A percentile compares a stretch with the other conserved stretches of the same genome.
phyloP scores from a whole-genome alignment of 495 filamentous ascomycete genomes.

The Neurospora discreta region DNA sequence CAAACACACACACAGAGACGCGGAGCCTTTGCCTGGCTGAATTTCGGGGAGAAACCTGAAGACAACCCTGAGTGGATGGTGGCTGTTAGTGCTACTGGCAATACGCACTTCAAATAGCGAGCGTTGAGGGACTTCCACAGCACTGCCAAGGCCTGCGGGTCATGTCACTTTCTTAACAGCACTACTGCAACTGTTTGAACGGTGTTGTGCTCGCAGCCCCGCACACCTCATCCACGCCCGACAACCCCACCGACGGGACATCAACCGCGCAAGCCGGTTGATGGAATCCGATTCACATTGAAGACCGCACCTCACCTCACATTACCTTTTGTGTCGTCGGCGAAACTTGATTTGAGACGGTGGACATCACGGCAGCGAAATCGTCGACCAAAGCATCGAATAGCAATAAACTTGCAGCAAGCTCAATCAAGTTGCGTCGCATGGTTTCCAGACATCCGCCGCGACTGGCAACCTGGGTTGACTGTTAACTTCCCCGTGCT shows the following conservation, averaged over 20 bases:
- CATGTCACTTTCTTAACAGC: background rate
- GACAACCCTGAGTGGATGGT: background rate
- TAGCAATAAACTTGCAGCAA: background rate
- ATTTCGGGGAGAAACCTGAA: background rate
- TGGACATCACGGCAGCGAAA: background rate
- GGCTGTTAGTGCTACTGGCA: background rate
- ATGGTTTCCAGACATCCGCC: background rate
- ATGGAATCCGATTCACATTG: background rate
- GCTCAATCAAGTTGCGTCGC: background rate
- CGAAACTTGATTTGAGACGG: background rate
- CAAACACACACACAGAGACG: background rate
- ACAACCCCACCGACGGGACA: background rate
- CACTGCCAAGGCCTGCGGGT: background rate
- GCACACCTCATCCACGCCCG: background rate
- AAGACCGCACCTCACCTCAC: background rate
- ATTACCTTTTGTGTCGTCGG: background rate
- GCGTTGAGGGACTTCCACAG: background rate
- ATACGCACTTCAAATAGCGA: background rate
- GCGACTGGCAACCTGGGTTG: background rate
- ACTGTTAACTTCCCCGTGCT: background rate
- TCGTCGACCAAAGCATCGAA: background rate
- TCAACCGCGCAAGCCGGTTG: background rate
- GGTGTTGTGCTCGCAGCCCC: background rate
- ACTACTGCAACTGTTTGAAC: background rate
- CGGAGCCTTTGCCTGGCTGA: background rate